Evolutionary conservation across 225 moss, liverwort and hornwort genomes (phyloP).

Genomic region (Physcomitrellopsis africana): DNA sequence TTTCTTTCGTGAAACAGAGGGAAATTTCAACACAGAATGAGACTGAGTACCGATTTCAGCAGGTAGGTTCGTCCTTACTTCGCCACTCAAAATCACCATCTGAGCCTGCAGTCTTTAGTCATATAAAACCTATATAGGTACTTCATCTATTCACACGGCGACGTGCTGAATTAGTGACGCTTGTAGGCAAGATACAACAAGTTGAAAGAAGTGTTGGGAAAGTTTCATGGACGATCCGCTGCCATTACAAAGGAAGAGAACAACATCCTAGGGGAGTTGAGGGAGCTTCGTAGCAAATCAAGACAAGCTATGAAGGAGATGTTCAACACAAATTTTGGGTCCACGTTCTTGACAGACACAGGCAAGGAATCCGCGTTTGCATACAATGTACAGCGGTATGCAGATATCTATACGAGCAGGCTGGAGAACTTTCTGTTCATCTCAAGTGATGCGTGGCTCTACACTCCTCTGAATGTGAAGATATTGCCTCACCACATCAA

Average conservation of each 20-base stretch:
- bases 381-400: slow-evolving; percentile 91
- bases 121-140: background rate
- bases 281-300: slow-evolving; percentile 69
- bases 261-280: slow-evolving; percentile 59
- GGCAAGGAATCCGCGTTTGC: slow-evolving; percentile 91
- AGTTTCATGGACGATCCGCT: slow-evolving; percentile 66
- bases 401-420: slow-evolving; percentile 90
- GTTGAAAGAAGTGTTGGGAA: slow-evolving; percentile 76
- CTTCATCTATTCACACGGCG: background rate
- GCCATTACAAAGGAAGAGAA: slow-evolving; percentile 55
- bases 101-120: too few relatives aligned
- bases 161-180: background rate
- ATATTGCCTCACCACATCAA: slow-evolving; percentile 92
- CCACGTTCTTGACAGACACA: slow-evolving; percentile 88
- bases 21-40: slow-evolving; percentile 79
- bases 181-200: slow-evolving; percentile 87
- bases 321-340: slow-evolving; percentile 91
- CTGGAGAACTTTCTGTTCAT: slow-evolving; percentile 81
- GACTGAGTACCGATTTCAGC: slow-evolving; percentile 78
- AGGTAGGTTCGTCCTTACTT: slow-evolving; percentile 34
- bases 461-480: slow-evolving; percentile 80
- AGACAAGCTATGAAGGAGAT: slow-evolving; percentile 76
- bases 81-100: background rate
- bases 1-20: slow-evolving; percentile 39
- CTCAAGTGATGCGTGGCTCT: slow-evolving; percentile 86